These are phyloP conservation scores for Thalia dealbata DNA, from an alignment of 176 grass and related monocot species.

Conservation along the genomic window DNA sequence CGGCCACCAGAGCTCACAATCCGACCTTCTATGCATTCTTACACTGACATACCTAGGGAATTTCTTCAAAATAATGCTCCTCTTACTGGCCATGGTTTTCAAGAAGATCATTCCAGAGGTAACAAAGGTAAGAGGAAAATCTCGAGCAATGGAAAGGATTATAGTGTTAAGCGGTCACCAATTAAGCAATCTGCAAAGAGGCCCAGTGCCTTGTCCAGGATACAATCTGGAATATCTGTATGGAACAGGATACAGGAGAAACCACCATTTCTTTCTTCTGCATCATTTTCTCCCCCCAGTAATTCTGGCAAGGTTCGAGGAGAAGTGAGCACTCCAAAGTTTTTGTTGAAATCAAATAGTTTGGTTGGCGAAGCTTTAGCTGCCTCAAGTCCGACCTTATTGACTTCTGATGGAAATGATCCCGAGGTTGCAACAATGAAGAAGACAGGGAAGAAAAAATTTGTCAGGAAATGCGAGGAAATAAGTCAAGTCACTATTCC, in stretches of 20 bases:
- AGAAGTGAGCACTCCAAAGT: slow-evolving; percentile 1
- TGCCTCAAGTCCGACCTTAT: slow-evolving; percentile 14
- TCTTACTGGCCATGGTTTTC: slow-evolving; percentile 1
- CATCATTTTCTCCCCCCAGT: background rate
- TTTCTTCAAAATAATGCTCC: slow-evolving; percentile 26
- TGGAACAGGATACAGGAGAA: slow-evolving; percentile 83
- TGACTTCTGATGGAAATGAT: slow-evolving; percentile 30
- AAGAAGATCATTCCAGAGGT: slow-evolving; percentile 12
- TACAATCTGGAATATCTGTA: slow-evolving; percentile 45
- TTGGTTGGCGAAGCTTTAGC: background rate
- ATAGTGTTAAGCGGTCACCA: slow-evolving; percentile 11
- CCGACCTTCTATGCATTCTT: slow-evolving; percentile 2
- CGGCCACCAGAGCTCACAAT: background rate
- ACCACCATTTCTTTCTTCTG: slow-evolving; percentile 5
- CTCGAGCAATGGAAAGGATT: slow-evolving; percentile 5
- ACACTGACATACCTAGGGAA: background rate
- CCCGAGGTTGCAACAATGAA: slow-evolving; percentile 31
- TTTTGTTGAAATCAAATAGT: slow-evolving; percentile 16
- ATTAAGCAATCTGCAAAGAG: slow-evolving; percentile 38
- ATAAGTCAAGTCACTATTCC: slow-evolving; percentile 28
- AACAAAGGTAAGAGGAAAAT: slow-evolving; percentile 57
- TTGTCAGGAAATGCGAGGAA: slow-evolving; percentile 26
- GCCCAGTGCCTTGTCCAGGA: slow-evolving; percentile 30
- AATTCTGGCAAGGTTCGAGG: slow-evolving; percentile 23
- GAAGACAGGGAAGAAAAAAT: slow-evolving; percentile 46